Evolutionary conservation across 371 early-diverging fungal species (phyloP).

Genomic region (Rhizomucor pusillus): DNA sequence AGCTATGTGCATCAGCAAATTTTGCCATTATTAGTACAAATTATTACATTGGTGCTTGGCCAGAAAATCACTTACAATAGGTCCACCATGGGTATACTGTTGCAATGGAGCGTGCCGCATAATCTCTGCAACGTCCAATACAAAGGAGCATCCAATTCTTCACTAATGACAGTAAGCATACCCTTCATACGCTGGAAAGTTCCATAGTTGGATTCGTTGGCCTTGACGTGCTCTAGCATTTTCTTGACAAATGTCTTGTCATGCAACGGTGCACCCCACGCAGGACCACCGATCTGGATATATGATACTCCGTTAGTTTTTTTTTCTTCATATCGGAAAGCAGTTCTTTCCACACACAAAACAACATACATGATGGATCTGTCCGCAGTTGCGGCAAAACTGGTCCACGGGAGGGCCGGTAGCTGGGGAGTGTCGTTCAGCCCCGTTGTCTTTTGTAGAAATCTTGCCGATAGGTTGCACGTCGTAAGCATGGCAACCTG

Average conservation of each 20-base stretch:
- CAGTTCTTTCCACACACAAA: no score
- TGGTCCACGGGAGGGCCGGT: slow-evolving; percentile 63
- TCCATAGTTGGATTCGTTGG: slow-evolving; percentile 56
- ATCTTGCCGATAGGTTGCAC: slow-evolving; percentile 71
- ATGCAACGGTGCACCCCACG: slow-evolving; percentile 88
- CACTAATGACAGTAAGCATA: slow-evolving; percentile 90
- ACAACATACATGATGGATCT: slow-evolving; percentile 61
- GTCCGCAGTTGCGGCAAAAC: slow-evolving; percentile 74
- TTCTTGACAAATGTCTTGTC: slow-evolving; percentile 71
- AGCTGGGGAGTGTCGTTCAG: slow-evolving; percentile 57
- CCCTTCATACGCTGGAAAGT: slow-evolving; percentile 91
- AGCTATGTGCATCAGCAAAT: slow-evolving; percentile 41
- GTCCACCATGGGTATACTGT: slow-evolving; percentile 42
- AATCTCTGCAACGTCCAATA: slow-evolving; percentile 76
- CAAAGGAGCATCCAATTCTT: slow-evolving; percentile 81
- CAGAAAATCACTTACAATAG: slow-evolving; percentile 38
- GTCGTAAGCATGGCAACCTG: slow-evolving; percentile 75
- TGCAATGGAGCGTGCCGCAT: slow-evolving; percentile 67
- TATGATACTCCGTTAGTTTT: not conserved
- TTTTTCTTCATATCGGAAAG: not conserved
- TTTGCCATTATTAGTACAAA: not conserved
- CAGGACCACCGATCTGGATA: slow-evolving; percentile 95
- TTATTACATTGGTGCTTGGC: not conserved
- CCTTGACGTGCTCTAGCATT: slow-evolving; percentile 73
- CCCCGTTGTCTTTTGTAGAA: slow-evolving; percentile 46